phyloP scores from a whole-genome alignment of 306 rosid species.

The Benincasa hispida region DNA sequence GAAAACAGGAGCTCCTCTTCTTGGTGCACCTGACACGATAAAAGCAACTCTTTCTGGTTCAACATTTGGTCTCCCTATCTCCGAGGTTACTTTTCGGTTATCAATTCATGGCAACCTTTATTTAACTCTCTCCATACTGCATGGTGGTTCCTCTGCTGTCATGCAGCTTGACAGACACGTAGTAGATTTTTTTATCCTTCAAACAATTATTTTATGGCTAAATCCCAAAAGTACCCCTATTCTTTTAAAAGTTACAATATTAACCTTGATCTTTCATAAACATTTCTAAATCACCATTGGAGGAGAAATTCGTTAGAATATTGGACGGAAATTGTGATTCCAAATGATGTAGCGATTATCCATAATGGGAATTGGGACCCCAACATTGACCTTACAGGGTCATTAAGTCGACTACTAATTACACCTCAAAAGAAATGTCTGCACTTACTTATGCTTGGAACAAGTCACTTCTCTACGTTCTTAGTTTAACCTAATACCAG shows the following conservation, averaged over 20 bases:
- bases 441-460: background rate
- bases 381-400: background rate
- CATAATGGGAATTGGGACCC: too few species aligned
- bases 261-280: too few species aligned
- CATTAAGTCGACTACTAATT: background rate
- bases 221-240: too few species aligned
- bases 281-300: too few species aligned
- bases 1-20: slow-evolving; percentile 70
- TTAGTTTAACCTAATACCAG: background rate
- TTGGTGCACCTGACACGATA: slow-evolving; percentile 75
- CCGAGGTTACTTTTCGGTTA: slow-evolving; percentile 58
- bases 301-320: too few species aligned
- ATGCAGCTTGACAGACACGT: background rate
- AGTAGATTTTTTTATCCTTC: background rate
- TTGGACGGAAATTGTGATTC: too few species aligned
- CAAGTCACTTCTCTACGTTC: slow-evolving; percentile 5
- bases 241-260: too few species aligned
- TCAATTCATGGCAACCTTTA: background rate
- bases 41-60: slow-evolving; percentile 88
- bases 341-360: too few species aligned
- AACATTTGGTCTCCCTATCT: slow-evolving; percentile 81
- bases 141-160: background rate
- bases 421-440: background rate
- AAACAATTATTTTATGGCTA: background rate
- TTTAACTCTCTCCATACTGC: background rate